These are phyloP conservation scores for Nicotiana paniculata DNA, from an alignment of 257 asterid species.

Conservation along the genomic window DNA sequence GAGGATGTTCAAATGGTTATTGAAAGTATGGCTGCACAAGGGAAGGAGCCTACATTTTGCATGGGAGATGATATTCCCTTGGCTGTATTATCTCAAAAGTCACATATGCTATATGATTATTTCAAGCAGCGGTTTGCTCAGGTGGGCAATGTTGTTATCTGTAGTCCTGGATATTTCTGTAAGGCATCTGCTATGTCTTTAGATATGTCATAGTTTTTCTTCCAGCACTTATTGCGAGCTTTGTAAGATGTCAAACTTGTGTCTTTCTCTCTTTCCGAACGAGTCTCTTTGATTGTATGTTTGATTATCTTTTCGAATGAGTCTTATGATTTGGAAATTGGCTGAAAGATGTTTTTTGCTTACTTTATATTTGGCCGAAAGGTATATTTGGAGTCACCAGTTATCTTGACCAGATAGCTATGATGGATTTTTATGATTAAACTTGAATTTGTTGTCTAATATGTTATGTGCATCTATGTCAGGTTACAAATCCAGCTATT, in stretches of 20 bases:
- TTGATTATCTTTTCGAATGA: neutral
- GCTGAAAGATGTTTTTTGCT: neutral
- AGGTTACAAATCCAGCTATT: slow-evolving; percentile 99
- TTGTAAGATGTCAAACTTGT: neutral
- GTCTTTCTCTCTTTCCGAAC: neutral
- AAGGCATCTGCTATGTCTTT: neutral
- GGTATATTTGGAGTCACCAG: neutral
- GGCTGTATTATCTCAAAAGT: slow-evolving; percentile 79
- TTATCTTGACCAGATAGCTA: neutral
- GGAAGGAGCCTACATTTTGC: slow-evolving; percentile 99
- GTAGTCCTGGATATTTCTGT: neutral
- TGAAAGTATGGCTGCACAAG: slow-evolving; percentile 98
- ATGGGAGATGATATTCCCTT: slow-evolving; percentile 99
- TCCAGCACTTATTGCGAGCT: neutral
- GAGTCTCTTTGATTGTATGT: neutral
- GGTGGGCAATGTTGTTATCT: slow-evolving; percentile 37
- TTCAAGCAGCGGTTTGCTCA: slow-evolving; percentile 99
- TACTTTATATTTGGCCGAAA: neutral
- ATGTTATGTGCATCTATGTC: slow-evolving; percentile 14
- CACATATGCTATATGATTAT: slow-evolving; percentile 92
- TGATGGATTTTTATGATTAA: slow-evolving; percentile 3
- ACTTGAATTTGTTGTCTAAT: slow-evolving; percentile 9
- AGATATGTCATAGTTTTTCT: neutral
- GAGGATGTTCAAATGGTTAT: slow-evolving; percentile 99
- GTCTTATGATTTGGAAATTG: neutral